Percentiles rank a stretch among this genome's conserved stretches.
phyloP scores from a whole-genome alignment of 805 yeast genomes.

The Kregervanrija delftensis region DNA sequence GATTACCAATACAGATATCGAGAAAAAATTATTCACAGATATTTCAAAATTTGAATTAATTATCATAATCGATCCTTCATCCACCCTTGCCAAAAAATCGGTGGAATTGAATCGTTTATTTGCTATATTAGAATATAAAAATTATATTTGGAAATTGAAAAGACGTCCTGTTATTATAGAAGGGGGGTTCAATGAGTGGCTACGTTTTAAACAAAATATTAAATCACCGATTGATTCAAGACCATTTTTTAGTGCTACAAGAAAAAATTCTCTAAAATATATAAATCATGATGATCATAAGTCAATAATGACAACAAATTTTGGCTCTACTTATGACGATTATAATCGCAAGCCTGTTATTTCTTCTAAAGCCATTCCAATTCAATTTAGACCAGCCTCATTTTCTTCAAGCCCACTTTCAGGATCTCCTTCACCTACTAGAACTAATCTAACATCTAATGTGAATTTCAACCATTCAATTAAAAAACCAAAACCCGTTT shows the following conservation, averaged over 20 bases:
- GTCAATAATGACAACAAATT: too few relatives aligned
- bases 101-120: slow-evolving; percentile 27
- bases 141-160: slow-evolving; percentile 30
- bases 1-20: slow-evolving; percentile 48
- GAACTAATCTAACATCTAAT: background rate
- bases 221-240: slow-evolving; percentile 11
- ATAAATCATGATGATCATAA: too few relatives aligned
- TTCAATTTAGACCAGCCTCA: background rate
- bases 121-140: slow-evolving; percentile 30
- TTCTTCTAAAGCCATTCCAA: too few relatives aligned
- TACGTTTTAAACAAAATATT: slow-evolving; percentile 11
- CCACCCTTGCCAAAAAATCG: slow-evolving; percentile 15
- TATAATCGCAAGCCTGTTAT: too few relatives aligned
- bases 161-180: slow-evolving; percentile 38
- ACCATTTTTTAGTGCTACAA: too few relatives aligned
- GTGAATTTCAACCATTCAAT: background rate
- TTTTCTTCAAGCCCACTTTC: slow-evolving; percentile 1
- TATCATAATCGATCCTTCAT: slow-evolving; percentile 53
- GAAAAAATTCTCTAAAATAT: too few relatives aligned
- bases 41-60: slow-evolving; percentile 55
- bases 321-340: too few relatives aligned
- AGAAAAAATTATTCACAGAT: slow-evolving; percentile 44
- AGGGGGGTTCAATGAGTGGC: slow-evolving; percentile 67
- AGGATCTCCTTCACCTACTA: slow-evolving; percentile 8
- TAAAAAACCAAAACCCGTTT: background rate